phyloP scores from a whole-genome alignment of 108 stramenopile species.

The Nitzschia sp. region DNA sequence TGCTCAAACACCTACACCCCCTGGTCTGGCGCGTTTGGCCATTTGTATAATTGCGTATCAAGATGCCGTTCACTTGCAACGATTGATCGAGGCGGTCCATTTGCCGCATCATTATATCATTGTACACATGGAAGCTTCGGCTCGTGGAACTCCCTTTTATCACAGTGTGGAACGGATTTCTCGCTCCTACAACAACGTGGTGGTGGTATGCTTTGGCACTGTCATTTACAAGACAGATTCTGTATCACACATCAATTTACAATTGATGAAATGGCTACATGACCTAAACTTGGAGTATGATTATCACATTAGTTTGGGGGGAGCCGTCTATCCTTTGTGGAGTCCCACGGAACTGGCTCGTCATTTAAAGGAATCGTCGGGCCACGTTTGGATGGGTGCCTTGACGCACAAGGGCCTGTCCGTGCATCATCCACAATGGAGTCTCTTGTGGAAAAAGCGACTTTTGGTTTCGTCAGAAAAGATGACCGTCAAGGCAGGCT shows the following conservation, averaged over 20 bases:
- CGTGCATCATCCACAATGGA: conserved; percentile 4
- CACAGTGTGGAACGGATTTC: conserved; percentile 23
- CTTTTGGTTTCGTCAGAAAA: conserved; percentile 26
- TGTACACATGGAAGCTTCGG: conserved; percentile 41
- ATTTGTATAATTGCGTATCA: conserved; percentile 41
- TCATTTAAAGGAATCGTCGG: conserved; percentile 13
- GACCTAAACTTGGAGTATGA: conserved; percentile 35
- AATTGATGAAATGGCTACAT: conserved; percentile 39
- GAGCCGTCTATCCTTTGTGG: conserved; percentile 40
- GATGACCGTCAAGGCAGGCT: background rate
- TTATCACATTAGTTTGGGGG: conserved; percentile 38
- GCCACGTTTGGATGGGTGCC: conserved; percentile 45
- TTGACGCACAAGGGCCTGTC: conserved; percentile 9
- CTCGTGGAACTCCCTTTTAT: conserved; percentile 4
- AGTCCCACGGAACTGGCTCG: conserved; percentile 25
- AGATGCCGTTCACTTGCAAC: conserved; percentile 39
- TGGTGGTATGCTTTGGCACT: conserved; percentile 43
- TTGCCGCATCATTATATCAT: conserved; percentile 45
- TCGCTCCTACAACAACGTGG: conserved; percentile 23
- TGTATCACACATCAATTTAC: conserved; percentile 32
- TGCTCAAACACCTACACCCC: background rate
- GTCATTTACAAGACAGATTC: conserved; percentile 50
- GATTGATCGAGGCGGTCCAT: conserved; percentile 34
- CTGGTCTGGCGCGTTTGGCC: conserved; percentile 19
- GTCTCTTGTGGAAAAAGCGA: conserved; percentile 28